Evolutionary conservation across 1,284 basidiomycete species (phyloP).

Genomic region (Pseudozyma hubeiensis): DNA sequence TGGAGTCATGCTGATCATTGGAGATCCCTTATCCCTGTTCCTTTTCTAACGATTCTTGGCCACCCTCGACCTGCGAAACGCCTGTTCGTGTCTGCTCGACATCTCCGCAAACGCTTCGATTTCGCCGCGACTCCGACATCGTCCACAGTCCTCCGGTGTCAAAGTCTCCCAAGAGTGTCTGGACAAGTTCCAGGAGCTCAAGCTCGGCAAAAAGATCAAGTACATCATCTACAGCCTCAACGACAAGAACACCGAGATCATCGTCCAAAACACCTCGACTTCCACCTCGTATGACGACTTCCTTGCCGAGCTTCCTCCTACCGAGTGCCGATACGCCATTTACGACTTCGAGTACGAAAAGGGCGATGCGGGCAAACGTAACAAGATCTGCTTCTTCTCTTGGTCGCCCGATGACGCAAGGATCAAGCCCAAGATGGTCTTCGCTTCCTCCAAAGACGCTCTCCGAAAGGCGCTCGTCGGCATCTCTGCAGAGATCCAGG

Average conservation of each 20-base stretch:
- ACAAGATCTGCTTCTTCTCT: slow-evolving; percentile 87
- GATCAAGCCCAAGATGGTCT: slow-evolving; percentile 94
- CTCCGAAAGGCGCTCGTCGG: slow-evolving; percentile 79
- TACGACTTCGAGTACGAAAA: slow-evolving; percentile 91
- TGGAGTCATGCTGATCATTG: no score
- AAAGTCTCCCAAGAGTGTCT: slow-evolving; percentile 76
- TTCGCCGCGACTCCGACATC: background rate
- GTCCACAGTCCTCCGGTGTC: slow-evolving; percentile 80
- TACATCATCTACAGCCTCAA: slow-evolving; percentile 87
- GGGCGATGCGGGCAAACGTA: slow-evolving; percentile 82
- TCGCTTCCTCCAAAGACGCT: slow-evolving; percentile 89
- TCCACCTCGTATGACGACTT: slow-evolving; percentile 80
- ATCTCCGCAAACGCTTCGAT: background rate
- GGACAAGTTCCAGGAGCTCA: slow-evolving; percentile 78
- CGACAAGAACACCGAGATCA: slow-evolving; percentile 75
- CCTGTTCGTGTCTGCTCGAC: no score
- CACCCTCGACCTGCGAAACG: no score
- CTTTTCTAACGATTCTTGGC: no score
- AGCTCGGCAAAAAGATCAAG: slow-evolving; percentile 83
- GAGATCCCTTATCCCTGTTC: no score
- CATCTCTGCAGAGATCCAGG: slow-evolving; percentile 85
- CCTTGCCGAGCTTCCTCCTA: slow-evolving; percentile 79
- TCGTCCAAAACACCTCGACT: slow-evolving; percentile 63
- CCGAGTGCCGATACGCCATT: slow-evolving; percentile 86
- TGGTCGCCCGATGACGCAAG: slow-evolving; percentile 89